phyloP scores from a whole-genome alignment of 2,329 filamentous ascomycete genomes.

The Colletotrichum sp. region DNA sequence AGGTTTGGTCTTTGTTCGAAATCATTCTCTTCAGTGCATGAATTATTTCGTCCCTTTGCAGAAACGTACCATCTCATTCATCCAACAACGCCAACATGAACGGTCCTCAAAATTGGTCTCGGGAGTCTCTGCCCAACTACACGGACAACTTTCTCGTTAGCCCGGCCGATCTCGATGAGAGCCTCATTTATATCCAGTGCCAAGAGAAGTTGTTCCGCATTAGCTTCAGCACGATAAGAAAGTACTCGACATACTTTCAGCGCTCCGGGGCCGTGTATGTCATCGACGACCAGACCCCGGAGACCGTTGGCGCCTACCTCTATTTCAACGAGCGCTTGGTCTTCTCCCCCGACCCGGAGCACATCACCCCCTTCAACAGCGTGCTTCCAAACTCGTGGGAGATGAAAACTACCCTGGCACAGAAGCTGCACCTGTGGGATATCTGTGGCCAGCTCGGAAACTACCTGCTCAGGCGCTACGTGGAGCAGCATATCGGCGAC shows the following conservation, averaged over 20 bases:
- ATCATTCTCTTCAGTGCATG: not conserved
- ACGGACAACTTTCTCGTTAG: not conserved
- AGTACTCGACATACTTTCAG: not conserved
- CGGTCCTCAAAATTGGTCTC: not conserved
- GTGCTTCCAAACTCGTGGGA: not conserved
- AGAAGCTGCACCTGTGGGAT: not conserved
- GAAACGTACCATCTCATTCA: not conserved
- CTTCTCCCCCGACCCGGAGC: not conserved
- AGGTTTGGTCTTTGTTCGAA: not conserved
- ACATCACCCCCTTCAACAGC: not conserved
- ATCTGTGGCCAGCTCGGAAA: not conserved
- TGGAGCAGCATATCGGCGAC: not conserved
- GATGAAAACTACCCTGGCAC: not conserved
- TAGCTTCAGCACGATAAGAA: not conserved
- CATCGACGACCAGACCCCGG: not conserved
- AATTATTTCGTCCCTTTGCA: not conserved
- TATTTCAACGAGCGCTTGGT: not conserved
- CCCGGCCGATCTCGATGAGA: rapidly evolving
- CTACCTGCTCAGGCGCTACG: not conserved
- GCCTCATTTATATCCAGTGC: not conserved
- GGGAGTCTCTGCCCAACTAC: not conserved
- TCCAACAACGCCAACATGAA: not conserved
- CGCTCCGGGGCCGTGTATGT: not conserved
- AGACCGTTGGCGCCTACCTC: not conserved
- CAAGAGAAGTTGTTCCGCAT: not conserved